phyloP scores from a whole-genome alignment of 441 rosid species.

The Gossypium laxum region DNA sequence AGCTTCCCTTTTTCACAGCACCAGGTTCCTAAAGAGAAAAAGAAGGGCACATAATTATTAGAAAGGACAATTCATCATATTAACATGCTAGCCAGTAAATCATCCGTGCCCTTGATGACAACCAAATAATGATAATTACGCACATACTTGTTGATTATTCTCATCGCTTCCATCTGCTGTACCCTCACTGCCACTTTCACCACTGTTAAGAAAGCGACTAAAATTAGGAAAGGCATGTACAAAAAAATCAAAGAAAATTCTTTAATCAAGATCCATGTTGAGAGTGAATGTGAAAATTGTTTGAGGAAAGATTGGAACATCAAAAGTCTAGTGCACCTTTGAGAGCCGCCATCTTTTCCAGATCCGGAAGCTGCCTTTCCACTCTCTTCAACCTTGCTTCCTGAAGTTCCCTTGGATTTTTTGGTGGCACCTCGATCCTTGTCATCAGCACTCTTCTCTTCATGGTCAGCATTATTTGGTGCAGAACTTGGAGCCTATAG shows the following conservation, averaged over 20 bases:
- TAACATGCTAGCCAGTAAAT: slow-evolving; percentile 5
- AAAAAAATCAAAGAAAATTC: background rate
- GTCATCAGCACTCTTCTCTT: slow-evolving; percentile 38
- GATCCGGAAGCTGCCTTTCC: slow-evolving; percentile 69
- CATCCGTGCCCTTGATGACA: background rate
- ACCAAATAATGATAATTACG: background rate
- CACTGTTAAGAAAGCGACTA: slow-evolving; percentile 36
- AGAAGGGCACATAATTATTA: background rate
- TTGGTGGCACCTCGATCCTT: slow-evolving; percentile 54
- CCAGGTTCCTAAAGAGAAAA: slow-evolving; percentile 40
- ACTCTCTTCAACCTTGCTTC: slow-evolving; percentile 47
- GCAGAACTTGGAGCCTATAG: slow-evolving; percentile 45
- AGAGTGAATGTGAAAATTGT: background rate
- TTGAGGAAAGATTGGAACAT: background rate
- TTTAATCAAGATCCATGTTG: background rate
- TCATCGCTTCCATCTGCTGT: slow-evolving; percentile 82
- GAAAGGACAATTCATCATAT: background rate
- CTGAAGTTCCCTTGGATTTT: slow-evolving; percentile 50
- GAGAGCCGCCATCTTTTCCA: slow-evolving; percentile 81
- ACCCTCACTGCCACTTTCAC: slow-evolving; percentile 83
- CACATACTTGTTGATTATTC: slow-evolving; percentile 60
- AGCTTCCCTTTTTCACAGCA: slow-evolving; percentile 54
- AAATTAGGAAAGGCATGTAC: slow-evolving; percentile 8
- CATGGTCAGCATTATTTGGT: slow-evolving; percentile 37
- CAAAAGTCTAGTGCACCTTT: slow-evolving; percentile 41